Base-by-base conservation (phyloP, 2,329 filamentous ascomycete species). In the Dactylellina drechsleri region DNA sequence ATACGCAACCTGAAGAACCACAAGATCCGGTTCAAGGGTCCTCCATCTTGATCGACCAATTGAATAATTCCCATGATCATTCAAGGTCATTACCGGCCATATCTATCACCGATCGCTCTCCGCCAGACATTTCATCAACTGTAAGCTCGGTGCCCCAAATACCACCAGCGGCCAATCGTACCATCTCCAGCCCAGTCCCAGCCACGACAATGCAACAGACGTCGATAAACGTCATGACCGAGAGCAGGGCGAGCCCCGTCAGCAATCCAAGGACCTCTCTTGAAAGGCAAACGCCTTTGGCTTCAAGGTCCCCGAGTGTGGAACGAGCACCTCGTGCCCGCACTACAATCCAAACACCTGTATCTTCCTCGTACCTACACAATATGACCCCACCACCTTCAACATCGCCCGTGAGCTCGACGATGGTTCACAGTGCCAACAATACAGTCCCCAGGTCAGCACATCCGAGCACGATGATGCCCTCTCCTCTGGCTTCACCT, bases 341-440 rank as follows among this genome's bases (percentile, higher is more conserved):
- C 15, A 62, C 64, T 2, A 67, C 62, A 8, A 20, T 74, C 6
- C 62, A 67, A 31, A 74, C 62, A 2, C 16, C 57, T 16, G 47
- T 64, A 1, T 13, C 62, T 47, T 23, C 47, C 12, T 10, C 47
- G 1, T 66, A 62, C 23, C 13, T 74, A 18, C 62, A 66, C 43
- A 67, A 58, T 28, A 62, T 74, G 40, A 74, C 70, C 2, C 70
- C 70, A 41, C 70, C 70, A 13, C 70, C 70, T 2, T 74, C 70
- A 18, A 74, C 64, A 10, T 67, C 70, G 5, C 70, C 70, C 1
- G 62, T 74, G n/a, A 74, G 70, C n/a, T 62, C 70, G 6, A 67
- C 62, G 4, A 58, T 58, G 8, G 40, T 67, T 4, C 66, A 40
- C 15, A 49, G 23, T 45, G 50, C 61, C 10, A 41, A 28, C 31